phyloP scores from a whole-genome alignment of 140 eudicot genomes.

The Cichorium intybus region DNA sequence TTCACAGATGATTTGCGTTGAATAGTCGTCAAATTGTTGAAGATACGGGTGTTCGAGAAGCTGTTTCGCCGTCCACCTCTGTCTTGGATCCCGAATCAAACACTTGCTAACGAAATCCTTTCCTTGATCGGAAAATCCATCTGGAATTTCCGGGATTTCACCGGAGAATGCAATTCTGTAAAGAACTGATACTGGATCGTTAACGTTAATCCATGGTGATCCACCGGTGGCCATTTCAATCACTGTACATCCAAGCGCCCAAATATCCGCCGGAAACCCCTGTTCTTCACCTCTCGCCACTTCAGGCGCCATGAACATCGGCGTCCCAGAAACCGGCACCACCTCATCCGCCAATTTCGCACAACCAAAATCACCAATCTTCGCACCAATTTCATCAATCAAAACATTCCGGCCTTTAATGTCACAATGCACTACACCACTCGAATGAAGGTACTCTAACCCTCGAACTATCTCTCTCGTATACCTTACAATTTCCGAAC shows the following conservation, averaged over 20 bases:
- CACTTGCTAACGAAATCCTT: conserved; percentile 63
- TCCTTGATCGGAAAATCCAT: conserved; percentile 35
- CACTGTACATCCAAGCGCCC: conserved; percentile 80
- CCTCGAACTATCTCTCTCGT: conserved; percentile 55
- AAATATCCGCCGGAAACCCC: conserved; percentile 64
- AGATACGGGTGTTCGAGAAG: conserved; percentile 58
- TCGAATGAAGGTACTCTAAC: conserved; percentile 59
- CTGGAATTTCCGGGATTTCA: conserved; percentile 53
- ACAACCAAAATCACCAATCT: conserved; percentile 78
- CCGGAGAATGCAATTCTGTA: conserved; percentile 53
- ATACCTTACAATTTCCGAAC: conserved; percentile 32
- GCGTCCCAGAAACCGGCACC: conserved; percentile 52
- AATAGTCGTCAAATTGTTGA: conserved; percentile 8
- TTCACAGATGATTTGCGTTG: conserved; percentile 3
- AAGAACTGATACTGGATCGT: conserved; percentile 37
- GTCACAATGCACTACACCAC: conserved; percentile 75
- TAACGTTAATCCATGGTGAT: conserved; percentile 47
- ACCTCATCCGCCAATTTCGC: conserved; percentile 38
- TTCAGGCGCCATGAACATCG: conserved; percentile 81
- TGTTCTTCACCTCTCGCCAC: conserved; percentile 75
- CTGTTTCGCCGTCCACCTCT: conserved; percentile 67
- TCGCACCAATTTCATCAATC: conserved; percentile 34
- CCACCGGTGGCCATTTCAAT: conserved; percentile 71
- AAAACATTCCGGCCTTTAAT: conserved; percentile 65
- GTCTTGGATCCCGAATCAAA: conserved; percentile 40